These are phyloP conservation scores for Quercus phellos DNA, from an alignment of 331 rosid genomes.

Conservation along the genomic window DNA sequence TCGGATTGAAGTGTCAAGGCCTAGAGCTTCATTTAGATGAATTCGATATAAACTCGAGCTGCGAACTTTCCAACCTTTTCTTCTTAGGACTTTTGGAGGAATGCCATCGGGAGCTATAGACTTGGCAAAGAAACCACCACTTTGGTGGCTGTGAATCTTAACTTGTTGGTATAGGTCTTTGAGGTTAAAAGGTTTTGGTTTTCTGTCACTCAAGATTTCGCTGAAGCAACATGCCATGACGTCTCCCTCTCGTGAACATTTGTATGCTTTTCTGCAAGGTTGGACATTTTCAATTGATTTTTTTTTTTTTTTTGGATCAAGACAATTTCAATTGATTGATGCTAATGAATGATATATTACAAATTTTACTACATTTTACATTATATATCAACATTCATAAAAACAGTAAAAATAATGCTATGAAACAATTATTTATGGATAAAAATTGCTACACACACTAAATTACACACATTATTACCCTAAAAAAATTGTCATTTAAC, in stretches of 20 bases:
- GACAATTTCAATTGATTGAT: too few species aligned
- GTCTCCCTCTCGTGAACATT: conserved; percentile 65
- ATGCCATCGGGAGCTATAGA: conserved; percentile 71
- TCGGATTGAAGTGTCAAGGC: conserved; percentile 49
- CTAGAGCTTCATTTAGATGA: conserved; percentile 50
- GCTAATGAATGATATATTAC: too few species aligned
- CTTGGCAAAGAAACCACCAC: conserved; percentile 70
- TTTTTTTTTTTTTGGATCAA: too few species aligned
- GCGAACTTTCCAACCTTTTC: conserved; percentile 68
- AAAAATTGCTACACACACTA: too few species aligned
- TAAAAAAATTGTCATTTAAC: too few species aligned
- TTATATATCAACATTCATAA: too few species aligned
- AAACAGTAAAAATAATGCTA: too few species aligned
- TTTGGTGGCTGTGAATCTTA: conserved; percentile 55
- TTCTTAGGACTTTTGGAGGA: conserved; percentile 69
- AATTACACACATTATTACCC: too few species aligned
- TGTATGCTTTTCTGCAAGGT: conserved; percentile 65
- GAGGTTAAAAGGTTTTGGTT: conserved; percentile 54
- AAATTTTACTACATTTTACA: too few species aligned
- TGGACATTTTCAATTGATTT: not conserved
- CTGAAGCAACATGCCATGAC: conserved; percentile 55
- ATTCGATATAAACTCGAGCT: conserved; percentile 41
- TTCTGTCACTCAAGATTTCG: conserved; percentile 53
- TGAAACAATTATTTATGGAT: too few species aligned
- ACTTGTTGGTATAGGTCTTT: conserved; percentile 66